A percentile compares a stretch with the other conserved stretches of the same genome.
Evolutionary conservation across 2,329 filamentous ascomycete species (phyloP).

Genomic region (Scedosporium apiospermum): DNA sequence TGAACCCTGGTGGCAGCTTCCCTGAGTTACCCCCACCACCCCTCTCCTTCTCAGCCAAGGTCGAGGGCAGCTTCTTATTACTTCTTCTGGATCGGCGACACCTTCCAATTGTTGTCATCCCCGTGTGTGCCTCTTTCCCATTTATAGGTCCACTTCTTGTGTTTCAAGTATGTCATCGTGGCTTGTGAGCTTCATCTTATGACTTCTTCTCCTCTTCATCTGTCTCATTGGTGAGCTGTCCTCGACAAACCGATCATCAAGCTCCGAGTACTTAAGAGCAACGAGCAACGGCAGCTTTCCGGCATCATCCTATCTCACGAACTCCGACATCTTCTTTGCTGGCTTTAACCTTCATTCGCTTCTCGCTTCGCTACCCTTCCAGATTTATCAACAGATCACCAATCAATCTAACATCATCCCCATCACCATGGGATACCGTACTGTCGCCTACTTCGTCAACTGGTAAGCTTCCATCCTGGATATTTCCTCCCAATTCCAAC

Average conservation of each 20-base stretch:
- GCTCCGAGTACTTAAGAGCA: neutral
- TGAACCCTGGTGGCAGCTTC: neutral
- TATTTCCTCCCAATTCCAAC: neutral
- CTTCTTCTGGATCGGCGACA: neutral
- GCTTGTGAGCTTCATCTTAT: neutral
- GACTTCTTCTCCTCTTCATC: neutral
- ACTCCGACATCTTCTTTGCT: neutral
- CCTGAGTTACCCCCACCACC: neutral
- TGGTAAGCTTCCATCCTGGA: slow-evolving; percentile 31
- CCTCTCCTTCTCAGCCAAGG: neutral
- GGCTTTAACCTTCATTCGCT: neutral
- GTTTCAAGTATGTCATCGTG: neutral
- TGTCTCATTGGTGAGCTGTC: neutral
- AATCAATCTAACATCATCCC: neutral
- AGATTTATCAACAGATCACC: neutral
- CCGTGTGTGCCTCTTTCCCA: neutral
- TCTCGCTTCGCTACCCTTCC: neutral
- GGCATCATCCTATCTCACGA: neutral
- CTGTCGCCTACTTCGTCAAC: slow-evolving; percentile 67
- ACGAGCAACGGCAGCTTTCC: neutral
- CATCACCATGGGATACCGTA: slow-evolving; percentile 40
- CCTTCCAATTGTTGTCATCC: neutral
- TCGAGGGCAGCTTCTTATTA: neutral
- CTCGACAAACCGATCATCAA: neutral
- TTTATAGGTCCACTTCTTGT: neutral